A percentile compares a stretch with the other conserved stretches of the same genome.
These are phyloP conservation scores for Helenozyma rhizophorensis DNA, from an alignment of 805 yeast species.

Conservation along the genomic window DNA sequence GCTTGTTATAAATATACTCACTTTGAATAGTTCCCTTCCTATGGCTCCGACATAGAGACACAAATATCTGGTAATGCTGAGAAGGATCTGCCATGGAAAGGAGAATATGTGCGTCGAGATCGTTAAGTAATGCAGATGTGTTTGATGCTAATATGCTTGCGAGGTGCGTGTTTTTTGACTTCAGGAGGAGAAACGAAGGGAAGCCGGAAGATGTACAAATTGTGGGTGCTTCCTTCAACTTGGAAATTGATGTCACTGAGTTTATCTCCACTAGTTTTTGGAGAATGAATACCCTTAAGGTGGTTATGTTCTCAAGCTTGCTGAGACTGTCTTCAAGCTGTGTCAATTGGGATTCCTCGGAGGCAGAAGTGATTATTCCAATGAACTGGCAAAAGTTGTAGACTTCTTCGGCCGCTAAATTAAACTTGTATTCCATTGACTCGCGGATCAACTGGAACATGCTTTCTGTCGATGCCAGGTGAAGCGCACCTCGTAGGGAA, in stretches of 20 bases:
- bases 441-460: conserved; percentile 18
- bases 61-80: conserved; percentile 1
- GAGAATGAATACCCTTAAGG: too few relatives aligned
- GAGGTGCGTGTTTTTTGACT: background rate
- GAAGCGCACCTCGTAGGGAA: conserved; percentile 20
- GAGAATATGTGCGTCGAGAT: conserved; percentile 5
- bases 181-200: conserved; percentile 1
- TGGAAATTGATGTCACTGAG: too few relatives aligned
- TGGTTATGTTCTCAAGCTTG: too few relatives aligned
- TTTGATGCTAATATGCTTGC: conserved; percentile 2
- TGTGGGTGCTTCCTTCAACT: background rate
- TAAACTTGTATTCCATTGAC: conserved; percentile 13
- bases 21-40: conserved; percentile 2
- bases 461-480: conserved; percentile 7
- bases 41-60: conserved; percentile 3
- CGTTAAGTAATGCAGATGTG: conserved; percentile 2
- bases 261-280: too few relatives aligned
- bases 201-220: conserved; percentile 3
- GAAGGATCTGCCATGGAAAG: conserved; percentile 1
- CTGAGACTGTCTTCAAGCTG: too few relatives aligned
- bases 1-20: conserved; percentile 3
- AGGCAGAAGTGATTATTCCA: background rate
- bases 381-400: conserved; percentile 2
- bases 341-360: too few relatives aligned
- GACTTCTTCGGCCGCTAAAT: conserved; percentile 3